Base-by-base conservation (phyloP, 1,284 basidiomycete genomes). In the Leccinum olivaceoglutinosum region DNA sequence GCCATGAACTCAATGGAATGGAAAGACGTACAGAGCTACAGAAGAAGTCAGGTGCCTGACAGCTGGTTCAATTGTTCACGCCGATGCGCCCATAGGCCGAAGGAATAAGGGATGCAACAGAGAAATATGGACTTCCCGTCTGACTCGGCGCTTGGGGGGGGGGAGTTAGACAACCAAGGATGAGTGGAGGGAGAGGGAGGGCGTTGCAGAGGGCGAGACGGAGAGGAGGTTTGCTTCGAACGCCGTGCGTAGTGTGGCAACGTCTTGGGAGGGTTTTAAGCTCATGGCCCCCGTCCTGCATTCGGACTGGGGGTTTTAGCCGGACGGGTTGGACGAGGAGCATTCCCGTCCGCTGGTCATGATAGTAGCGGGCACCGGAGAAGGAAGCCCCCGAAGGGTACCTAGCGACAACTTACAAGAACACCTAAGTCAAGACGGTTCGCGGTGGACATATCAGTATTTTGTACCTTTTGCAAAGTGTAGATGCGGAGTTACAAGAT, bases 201-300 rank as follows among this genome's bases (percentile, higher is more conserved):
- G 25, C 25, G 25, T 25, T 25, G 25, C 25, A 25, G 25, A 25
- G 25, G 25, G 25, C 25, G 25, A 25, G 25, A 25, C 25, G 25
- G 25, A 25, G 25, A 25, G 25, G 25, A 25, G 34, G 63, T 73
- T 82, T 65, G 81, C 80, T 3, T 68, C 71, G 62, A 80, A 78
- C 63, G 73, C 79, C 63, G 69, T 78, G 60, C 76, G 77, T 60
- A 85, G 84, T 68, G 80, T 85, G 12, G 74, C 76, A 21, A 76
- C 70, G 39, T 76, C 80, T 59, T 85, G 84, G 84, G 78, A 78
- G 60, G 85, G 85, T 2, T 84, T 84, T 67, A 71, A 80, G 65
- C 79, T 81, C 60, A 69, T 79, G 57, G 25, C 25, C 4, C 68
- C 74, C 29, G 72, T 83, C 51, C 72, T 82, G 60, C 82, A 85